phyloP scores from a whole-genome alignment of 176 grass and related monocot genomes.

The Carex pumila region DNA sequence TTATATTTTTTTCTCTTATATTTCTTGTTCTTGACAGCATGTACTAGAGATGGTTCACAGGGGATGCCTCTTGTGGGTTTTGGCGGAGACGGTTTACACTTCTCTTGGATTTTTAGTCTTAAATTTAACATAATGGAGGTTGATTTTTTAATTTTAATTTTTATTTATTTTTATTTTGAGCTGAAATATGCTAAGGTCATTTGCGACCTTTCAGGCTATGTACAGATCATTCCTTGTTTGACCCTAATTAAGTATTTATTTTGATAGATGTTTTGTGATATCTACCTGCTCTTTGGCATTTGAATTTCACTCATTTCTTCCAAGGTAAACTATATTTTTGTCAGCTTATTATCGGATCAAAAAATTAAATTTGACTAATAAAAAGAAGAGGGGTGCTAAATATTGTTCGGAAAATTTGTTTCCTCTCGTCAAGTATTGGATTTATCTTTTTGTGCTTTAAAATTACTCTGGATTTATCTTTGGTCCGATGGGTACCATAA shows the following conservation, averaged over 20 bases:
- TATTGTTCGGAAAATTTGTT: no score
- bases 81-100: not conserved
- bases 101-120: not conserved
- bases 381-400: not conserved
- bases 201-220: not conserved
- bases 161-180: not conserved
- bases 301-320: not conserved
- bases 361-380: not conserved
- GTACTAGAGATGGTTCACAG: not conserved
- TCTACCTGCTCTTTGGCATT: not conserved
- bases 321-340: not conserved
- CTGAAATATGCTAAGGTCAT: conserved; percentile 15
- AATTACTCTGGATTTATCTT: no score
- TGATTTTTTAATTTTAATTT: not conserved
- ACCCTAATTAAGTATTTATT: conserved; percentile 4
- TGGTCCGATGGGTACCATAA: no score
- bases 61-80: not conserved
- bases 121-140: not conserved
- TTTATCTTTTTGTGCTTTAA: no score
- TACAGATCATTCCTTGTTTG: conserved; percentile 12
- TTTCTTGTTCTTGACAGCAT: conserved; percentile 8
- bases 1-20: not conserved
- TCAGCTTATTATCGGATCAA: not conserved
- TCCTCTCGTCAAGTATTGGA: no score
- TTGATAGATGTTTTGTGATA: not conserved